phyloP scores from a whole-genome alignment of 2,329 filamentous ascomycete genomes.

The Elsinoe necatrix region DNA sequence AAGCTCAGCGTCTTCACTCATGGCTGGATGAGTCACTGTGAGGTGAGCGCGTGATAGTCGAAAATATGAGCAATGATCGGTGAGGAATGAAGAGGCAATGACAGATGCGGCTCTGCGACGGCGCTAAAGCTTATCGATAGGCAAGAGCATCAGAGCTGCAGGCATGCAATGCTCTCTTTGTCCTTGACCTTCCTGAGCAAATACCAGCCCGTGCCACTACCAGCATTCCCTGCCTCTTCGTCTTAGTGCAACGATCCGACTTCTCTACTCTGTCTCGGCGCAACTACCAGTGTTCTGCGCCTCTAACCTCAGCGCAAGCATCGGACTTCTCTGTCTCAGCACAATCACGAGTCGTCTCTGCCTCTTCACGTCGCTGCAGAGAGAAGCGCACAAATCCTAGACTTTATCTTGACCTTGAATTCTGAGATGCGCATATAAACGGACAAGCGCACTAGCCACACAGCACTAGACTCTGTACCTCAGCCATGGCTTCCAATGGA shows the following conservation, averaged over 20 bases:
- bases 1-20: slow-evolving; percentile 20
- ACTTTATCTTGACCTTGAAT: not conserved
- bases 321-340: too few species aligned
- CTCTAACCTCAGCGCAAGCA: too few species aligned
- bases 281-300: too few species aligned
- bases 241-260: too few species aligned
- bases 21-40: not conserved
- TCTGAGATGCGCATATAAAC: not conserved
- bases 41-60: not conserved
- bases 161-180: not conserved
- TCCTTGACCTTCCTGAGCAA: not conserved
- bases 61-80: not conserved
- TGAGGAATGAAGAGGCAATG: not conserved
- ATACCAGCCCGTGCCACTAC: too few species aligned
- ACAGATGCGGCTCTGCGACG: slow-evolving; percentile 12
- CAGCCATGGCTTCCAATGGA: slow-evolving; percentile 27
- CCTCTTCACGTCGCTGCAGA: too few species aligned
- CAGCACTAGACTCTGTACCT: not conserved
- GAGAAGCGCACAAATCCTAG: too few species aligned
- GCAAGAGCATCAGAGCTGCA: not conserved
- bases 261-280: too few species aligned
- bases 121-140: slow-evolving; percentile 12
- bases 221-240: too few species aligned
- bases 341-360: too few species aligned
- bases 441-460: not conserved